These are phyloP conservation scores for Ogataea wickerhamii DNA, from an alignment of 805 yeast species.

Conservation along the genomic window DNA sequence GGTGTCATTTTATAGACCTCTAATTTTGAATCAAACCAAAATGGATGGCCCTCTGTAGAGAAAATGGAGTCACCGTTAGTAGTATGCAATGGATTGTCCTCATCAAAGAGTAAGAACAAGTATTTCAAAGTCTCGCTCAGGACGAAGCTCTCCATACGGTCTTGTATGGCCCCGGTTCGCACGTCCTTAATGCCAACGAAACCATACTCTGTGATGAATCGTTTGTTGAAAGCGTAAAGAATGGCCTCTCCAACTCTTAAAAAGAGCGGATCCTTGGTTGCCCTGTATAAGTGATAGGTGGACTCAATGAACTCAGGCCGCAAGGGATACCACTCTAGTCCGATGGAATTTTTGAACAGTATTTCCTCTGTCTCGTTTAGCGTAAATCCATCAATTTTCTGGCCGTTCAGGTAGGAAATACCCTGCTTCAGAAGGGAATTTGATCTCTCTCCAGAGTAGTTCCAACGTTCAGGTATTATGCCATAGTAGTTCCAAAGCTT, in stretches of 20 bases:
- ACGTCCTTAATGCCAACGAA: constrained; percentile 74
- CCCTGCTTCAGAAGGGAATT: constrained; percentile 13
- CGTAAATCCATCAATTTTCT: constrained; percentile 20
- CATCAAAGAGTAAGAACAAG: constrained; percentile 74
- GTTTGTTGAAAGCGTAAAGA: constrained; percentile 48
- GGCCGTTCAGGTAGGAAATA: constrained; percentile 17
- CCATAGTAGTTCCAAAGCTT: constrained; percentile 80
- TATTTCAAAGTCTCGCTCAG: constrained; percentile 85
- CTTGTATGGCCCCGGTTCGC: constrained; percentile 55
- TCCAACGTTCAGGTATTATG: constrained; percentile 89
- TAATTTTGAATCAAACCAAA: constrained; percentile 56
- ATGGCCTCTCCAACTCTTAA: constrained; percentile 69
- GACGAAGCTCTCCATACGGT: constrained; percentile 90
- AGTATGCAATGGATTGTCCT: constrained; percentile 47
- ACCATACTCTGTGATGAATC: constrained; percentile 68
- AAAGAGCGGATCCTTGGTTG: constrained; percentile 83
- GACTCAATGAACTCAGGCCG: constrained; percentile 92
- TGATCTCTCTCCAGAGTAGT: constrained; percentile 30
- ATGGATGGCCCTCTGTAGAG: constrained; percentile 90
- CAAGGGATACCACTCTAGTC: constrained; percentile 86
- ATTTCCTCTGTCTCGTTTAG: constrained; percentile 22
- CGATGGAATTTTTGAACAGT: constrained; percentile 37
- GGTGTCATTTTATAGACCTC: constrained; percentile 15
- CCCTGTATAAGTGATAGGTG: constrained; percentile 75
- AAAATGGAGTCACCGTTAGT: constrained; percentile 43